These are phyloP conservation scores for Trichoderma atrobrunneum DNA, from an alignment of 2,329 filamentous ascomycete genomes.

Conservation along the genomic window DNA sequence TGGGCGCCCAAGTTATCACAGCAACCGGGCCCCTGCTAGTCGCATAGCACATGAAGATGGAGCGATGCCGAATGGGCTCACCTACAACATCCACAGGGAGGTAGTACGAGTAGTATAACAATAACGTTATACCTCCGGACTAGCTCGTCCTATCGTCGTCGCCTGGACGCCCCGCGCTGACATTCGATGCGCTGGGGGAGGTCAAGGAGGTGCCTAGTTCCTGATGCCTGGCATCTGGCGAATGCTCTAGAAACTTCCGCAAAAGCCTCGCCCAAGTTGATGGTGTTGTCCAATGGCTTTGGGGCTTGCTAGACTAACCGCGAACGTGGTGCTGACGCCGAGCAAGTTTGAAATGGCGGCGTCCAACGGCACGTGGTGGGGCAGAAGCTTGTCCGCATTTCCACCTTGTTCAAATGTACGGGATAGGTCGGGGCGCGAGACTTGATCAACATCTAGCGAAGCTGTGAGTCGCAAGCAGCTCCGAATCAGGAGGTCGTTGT, in stretches of 20 bases:
- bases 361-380: not conserved
- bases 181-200: not conserved
- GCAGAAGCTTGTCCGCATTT: not conserved
- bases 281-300: not conserved
- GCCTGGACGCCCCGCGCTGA: not conserved
- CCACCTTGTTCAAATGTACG: not conserved
- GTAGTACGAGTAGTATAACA: not conserved
- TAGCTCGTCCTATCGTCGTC: not conserved
- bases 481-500: not conserved
- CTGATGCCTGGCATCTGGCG: not conserved
- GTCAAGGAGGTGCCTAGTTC: not conserved
- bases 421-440: not conserved
- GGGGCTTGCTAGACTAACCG: not conserved
- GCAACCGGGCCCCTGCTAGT: not conserved
- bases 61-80: not conserved
- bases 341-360: not conserved
- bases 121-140: not conserved
- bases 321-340: not conserved
- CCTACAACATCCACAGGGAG: not conserved
- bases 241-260: constrained; percentile 6
- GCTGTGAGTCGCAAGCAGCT: not conserved
- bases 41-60: not conserved
- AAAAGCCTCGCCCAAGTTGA: not conserved
- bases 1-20: not conserved
- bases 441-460: not conserved